Evolutionary conservation across 2,329 filamentous ascomycete genomes (phyloP), one percentile per base, ranked within the genome.

Genomic region (Daldinia sp.): DNA sequence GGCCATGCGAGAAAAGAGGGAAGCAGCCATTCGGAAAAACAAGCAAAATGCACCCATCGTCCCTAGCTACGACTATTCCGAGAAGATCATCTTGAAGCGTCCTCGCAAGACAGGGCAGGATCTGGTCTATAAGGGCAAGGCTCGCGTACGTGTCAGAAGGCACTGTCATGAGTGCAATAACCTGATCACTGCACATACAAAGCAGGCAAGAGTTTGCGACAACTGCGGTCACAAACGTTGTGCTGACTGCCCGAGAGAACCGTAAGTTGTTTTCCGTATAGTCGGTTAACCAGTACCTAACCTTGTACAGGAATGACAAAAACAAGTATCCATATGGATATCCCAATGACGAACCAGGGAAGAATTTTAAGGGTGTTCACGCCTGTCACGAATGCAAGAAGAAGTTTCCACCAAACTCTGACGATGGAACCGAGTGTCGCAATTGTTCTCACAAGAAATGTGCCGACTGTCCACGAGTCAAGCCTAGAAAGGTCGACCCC

Each of bases 231-330:
- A 96, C 76, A 76, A 83, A 52, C 88, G 92, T 55, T 96, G 93
- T 80, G 91, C 87, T 35, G 90, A 90, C 73, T 96, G 93, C 75
- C 92, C 91, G 25, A 83, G 92, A 70, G 88, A 93, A 72, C 92
- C 92, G 84, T 93, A 85, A 76, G 90, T 87, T 35, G 7, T 50
- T 34, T 37, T 23, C 41, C 21, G 15, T 29, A 34, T 27, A 4
- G n/a, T 34, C 9, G 25, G 23, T 21, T 52, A 23, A 21, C 8
- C 4, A 7, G 7, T 9, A 13, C 32, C 52, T 67, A 43, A 54
- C 56, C 57, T 13, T 62, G 67, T 68, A 66, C 70, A 89, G 87
- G 49, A 80, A 87, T 63, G 91, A 90, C 78, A 87, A 85, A 71
- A 82, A 85, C 71, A 90, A 89, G 72, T 91, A 89, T 74, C 88